phyloP scores from a whole-genome alignment of 495 filamentous ascomycete genomes.

The Daldinia caldariorum region DNA sequence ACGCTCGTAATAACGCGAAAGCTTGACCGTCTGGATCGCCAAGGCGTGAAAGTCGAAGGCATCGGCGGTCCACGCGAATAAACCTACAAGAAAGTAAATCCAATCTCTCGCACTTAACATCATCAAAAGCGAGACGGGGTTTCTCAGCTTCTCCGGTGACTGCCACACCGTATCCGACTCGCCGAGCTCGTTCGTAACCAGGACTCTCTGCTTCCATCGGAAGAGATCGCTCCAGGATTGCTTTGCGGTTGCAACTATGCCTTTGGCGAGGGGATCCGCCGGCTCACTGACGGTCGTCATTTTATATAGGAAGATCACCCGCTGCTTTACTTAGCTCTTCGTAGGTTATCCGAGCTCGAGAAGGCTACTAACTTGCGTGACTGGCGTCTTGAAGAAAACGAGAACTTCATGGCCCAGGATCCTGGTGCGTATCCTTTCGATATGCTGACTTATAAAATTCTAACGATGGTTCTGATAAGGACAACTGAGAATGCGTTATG shows the following conservation, averaged over 20 bases:
- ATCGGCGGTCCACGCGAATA: constrained; percentile 73
- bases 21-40: constrained; percentile 73
- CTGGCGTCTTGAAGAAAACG: neutral
- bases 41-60: constrained; percentile 83
- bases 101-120: constrained; percentile 66
- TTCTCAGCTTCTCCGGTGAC: constrained; percentile 63
- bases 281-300: constrained; percentile 54
- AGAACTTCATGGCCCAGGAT: neutral
- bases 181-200: constrained; percentile 67
- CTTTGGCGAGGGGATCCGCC: constrained; percentile 68
- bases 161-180: constrained; percentile 68
- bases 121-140: constrained; percentile 68
- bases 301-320: neutral
- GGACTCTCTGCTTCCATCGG: constrained; percentile 72
- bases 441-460: neutral
- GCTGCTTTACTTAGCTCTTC: neutral
- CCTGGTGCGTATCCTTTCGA: neutral
- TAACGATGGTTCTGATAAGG: neutral
- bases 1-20: constrained; percentile 71
- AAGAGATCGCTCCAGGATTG: constrained; percentile 72
- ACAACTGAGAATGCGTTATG: neutral
- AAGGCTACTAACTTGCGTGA: neutral
- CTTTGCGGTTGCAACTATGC: constrained; percentile 64
- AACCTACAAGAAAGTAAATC: constrained; percentile 72
- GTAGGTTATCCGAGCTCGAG: neutral